Percentiles rank a stretch among this genome's conserved stretches.
Evolutionary conservation across 2,329 filamentous ascomycete genomes (phyloP).

Genomic region (Colletotrichum tabaci): DNA sequence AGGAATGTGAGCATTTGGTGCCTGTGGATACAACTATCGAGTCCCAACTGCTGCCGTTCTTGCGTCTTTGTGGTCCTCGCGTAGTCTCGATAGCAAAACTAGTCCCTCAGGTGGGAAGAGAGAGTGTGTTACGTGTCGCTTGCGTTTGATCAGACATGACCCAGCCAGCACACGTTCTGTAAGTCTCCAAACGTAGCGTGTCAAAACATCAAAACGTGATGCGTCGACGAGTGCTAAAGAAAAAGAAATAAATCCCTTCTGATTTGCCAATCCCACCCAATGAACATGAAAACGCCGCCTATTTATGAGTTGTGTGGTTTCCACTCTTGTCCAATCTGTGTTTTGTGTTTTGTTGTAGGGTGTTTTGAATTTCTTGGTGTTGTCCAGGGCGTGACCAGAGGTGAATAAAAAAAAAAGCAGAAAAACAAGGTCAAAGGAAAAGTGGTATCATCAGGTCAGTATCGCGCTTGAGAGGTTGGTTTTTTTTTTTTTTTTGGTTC

Average conservation of each 20-base stretch:
- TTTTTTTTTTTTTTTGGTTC: slow-evolving; percentile 10
- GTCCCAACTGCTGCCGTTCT: neutral
- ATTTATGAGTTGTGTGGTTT: slow-evolving; percentile 36
- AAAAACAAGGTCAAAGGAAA: slow-evolving; percentile 19
- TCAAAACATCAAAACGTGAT: neutral
- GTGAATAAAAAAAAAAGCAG: slow-evolving; percentile 20
- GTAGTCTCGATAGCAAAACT: neutral
- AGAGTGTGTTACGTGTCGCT: neutral
- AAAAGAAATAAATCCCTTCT: slow-evolving; percentile 3
- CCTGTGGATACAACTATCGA: slow-evolving; percentile 4
- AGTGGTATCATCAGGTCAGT: slow-evolving; percentile 41
- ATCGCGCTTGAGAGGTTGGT: slow-evolving; percentile 17
- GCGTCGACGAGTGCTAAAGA: neutral
- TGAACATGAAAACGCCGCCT: slow-evolving; percentile 27
- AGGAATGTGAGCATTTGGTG: slow-evolving; percentile 12
- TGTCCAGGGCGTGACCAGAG: neutral
- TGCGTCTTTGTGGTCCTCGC: neutral
- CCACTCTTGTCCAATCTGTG: slow-evolving; percentile 39
- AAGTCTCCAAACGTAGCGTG: neutral
- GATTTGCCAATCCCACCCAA: slow-evolving; percentile 12
- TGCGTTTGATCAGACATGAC: neutral
- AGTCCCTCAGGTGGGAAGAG: neutral
- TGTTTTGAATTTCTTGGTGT: slow-evolving; percentile 17
- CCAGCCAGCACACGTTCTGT: slow-evolving; percentile 1
- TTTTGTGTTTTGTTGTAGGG: slow-evolving; percentile 6